A percentile compares a stretch with the other conserved stretches of the same genome.
phyloP scores from a whole-genome alignment of 2,329 filamentous ascomycete species.

The Colletotrichum spinosum region DNA sequence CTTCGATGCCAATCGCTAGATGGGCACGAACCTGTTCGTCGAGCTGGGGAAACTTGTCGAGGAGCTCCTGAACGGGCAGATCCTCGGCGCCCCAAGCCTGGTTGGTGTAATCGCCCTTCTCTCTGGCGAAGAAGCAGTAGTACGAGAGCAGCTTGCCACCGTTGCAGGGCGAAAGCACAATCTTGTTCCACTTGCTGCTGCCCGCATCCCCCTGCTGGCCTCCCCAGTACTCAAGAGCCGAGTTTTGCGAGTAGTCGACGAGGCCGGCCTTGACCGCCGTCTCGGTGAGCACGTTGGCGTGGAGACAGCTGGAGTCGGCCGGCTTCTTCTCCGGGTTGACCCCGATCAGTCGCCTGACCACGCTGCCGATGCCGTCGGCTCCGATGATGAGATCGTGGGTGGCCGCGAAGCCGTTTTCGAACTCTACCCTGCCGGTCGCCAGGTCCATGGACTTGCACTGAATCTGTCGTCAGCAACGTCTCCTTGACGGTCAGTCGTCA shows the following conservation, averaged over 20 bases:
- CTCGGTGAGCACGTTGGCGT: conserved; percentile 72
- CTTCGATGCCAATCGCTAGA: conserved; percentile 69
- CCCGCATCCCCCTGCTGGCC: conserved; percentile 60
- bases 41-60: conserved; percentile 70
- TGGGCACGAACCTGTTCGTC: conserved; percentile 68
- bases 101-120: conserved; percentile 68
- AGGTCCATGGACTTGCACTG: conserved; percentile 65
- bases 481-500: too few relatives aligned
- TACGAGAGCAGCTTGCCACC: conserved; percentile 73
- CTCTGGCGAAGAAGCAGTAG: conserved; percentile 76
- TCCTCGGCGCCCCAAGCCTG: conserved; percentile 70
- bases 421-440: conserved; percentile 60
- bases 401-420: conserved; percentile 61
- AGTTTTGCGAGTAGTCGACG: conserved; percentile 70
- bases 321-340: conserved; percentile 69
- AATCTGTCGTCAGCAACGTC: neutral
- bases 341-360: conserved; percentile 72
- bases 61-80: conserved; percentile 66
- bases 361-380: conserved; percentile 76
- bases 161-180: conserved; percentile 77
- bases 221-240: conserved; percentile 77
- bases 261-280: conserved; percentile 70
- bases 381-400: conserved; percentile 72
- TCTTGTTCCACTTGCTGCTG: conserved; percentile 70
- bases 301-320: conserved; percentile 70